Percentiles rank a stretch among this genome's conserved stretches.
These are phyloP conservation scores for Agaricus sinodeliciosus DNA, from an alignment of 768 basidiomycete species.

Conservation along the genomic window DNA sequence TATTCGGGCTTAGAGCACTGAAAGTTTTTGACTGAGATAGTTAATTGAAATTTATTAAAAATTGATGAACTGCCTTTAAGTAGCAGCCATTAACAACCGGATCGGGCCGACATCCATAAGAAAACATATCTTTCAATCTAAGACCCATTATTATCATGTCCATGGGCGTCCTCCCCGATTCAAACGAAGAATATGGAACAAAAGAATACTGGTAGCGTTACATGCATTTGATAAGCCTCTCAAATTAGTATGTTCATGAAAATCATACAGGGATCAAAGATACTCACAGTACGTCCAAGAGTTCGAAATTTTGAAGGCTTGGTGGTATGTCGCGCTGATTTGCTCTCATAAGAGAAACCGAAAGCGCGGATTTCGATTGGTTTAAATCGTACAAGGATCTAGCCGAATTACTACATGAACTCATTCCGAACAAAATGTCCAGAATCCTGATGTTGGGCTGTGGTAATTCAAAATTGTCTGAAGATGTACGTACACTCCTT, in stretches of 20 bases:
- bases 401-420: conserved; percentile 48
- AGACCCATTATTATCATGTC: conserved; percentile 4
- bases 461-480: conserved; percentile 76
- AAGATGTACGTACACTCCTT: conserved; percentile 46
- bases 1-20: no score
- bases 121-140: no score
- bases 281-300: conserved; percentile 49
- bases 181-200: conserved; percentile 63
- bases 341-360: conserved; percentile 39
- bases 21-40: no score
- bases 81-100: not conserved
- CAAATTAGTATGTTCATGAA: not conserved
- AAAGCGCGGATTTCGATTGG: conserved; percentile 73
- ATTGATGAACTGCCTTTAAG: no score
- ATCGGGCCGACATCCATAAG: no score
- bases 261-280: conserved; percentile 51
- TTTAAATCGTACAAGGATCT: conserved; percentile 79
- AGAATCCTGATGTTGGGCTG: conserved; percentile 78
- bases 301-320: not conserved
- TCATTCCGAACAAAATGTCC: conserved; percentile 55
- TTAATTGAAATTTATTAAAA: no score
- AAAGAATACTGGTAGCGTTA: conserved; percentile 61
- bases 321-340: not conserved
- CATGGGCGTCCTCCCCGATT: conserved; percentile 38
- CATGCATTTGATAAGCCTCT: not conserved